Percentiles rank a stretch among this genome's conserved stretches.
Conservation (phyloP, 2,329 filamentous ascomycete species). For the Colletotrichum tamarilloi region DNA sequence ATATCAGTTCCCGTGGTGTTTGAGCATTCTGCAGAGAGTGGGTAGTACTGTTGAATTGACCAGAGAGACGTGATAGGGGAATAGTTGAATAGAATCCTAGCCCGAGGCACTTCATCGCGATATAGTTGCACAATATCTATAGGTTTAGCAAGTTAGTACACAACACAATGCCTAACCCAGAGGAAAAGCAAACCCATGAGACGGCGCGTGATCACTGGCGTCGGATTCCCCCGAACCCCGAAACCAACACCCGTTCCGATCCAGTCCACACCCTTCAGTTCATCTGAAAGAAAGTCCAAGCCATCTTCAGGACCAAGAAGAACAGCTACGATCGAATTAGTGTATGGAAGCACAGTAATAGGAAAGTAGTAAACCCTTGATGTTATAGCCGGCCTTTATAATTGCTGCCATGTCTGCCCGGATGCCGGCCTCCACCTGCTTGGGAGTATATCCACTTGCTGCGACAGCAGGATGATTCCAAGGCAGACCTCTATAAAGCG, state of each 20-base stretch:
- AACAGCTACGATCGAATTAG: not conserved
- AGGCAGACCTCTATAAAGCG: constrained; percentile 11
- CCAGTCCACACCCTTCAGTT: constrained; percentile 24
- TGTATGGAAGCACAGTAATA: not conserved
- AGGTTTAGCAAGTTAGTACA: not conserved
- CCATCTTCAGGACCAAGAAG: constrained; percentile 23
- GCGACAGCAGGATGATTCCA: constrained; percentile 27
- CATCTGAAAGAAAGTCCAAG: constrained; percentile 1
- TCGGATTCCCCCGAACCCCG: constrained; percentile 24
- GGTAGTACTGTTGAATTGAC: constrained; percentile 31
- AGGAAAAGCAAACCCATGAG: not conserved
- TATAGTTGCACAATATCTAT: constrained; percentile 26
- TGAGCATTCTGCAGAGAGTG: constrained; percentile 6
- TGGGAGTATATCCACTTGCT: constrained; percentile 23
- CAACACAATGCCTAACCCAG: no score
- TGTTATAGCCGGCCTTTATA: constrained; percentile 28
- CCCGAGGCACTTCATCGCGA: constrained; percentile 18
- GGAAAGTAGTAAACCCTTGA: constrained; percentile 7
- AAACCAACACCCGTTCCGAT: constrained; percentile 26
- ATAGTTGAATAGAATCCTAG: constrained; percentile 30
- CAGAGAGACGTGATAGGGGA: constrained; percentile 20
- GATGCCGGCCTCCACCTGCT: constrained; percentile 29
- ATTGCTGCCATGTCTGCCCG: constrained; percentile 21
- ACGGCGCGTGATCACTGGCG: constrained; percentile 20
- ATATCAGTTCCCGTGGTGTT: constrained; percentile 9